These are phyloP conservation scores for Cladobotryum mycophilum DNA, from an alignment of 2,329 filamentous ascomycete genomes.

Conservation along the genomic window DNA sequence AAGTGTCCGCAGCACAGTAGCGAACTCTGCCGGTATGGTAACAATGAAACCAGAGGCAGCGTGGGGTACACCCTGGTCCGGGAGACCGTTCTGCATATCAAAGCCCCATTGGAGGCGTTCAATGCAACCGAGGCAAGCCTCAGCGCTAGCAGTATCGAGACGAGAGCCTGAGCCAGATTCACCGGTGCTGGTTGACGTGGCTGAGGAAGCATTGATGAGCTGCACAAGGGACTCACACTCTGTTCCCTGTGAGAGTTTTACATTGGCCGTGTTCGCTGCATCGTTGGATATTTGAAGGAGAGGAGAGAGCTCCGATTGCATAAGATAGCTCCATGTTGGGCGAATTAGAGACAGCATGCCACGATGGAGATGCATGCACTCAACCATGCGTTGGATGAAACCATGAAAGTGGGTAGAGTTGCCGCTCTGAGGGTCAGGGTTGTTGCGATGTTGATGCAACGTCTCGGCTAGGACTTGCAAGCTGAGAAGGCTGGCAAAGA, in stretches of 20 bases:
- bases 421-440: constrained; percentile 3
- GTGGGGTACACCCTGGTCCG: constrained; percentile 19
- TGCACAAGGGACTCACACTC: constrained; percentile 21
- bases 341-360: constrained; percentile 35
- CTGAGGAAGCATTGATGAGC: constrained; percentile 10
- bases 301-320: constrained; percentile 27
- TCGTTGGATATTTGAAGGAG: constrained; percentile 19
- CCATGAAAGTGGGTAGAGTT: constrained; percentile 26
- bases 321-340: constrained; percentile 28
- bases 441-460: constrained; percentile 28
- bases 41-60: constrained; percentile 29
- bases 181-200: constrained; percentile 21
- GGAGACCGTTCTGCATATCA: constrained; percentile 23
- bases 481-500: constrained; percentile 39
- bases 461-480: constrained; percentile 45
- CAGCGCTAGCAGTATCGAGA: constrained; percentile 20
- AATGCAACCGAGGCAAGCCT: constrained; percentile 25
- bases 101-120: constrained; percentile 29
- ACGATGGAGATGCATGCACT: constrained; percentile 37
- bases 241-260: constrained; percentile 12
- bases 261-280: constrained; percentile 3
- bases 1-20: constrained; percentile 29
- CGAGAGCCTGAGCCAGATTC: constrained; percentile 18
- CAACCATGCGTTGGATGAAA: constrained; percentile 35
- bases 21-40: constrained; percentile 26